Percentiles rank a stretch among this genome's conserved stretches.
Evolutionary conservation across 495 filamentous ascomycete species (phyloP).

Genomic region (Aspergillus egyptiacus): DNA sequence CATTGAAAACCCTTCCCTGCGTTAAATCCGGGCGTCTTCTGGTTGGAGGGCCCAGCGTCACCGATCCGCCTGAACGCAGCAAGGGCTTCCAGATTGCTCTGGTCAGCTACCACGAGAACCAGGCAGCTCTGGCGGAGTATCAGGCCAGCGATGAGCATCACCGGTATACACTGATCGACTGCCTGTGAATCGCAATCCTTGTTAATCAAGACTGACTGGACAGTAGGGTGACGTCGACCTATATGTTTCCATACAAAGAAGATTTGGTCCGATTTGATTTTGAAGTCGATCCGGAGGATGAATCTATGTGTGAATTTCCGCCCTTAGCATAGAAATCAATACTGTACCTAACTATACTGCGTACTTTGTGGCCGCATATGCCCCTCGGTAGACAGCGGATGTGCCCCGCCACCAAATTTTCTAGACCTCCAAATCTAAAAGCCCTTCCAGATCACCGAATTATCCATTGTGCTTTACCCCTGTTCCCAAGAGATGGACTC

Average conservation of each 20-base stretch:
- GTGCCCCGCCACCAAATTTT: neutral
- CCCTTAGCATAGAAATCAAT: neutral
- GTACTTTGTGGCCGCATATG: no score
- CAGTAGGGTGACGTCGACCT: conserved; percentile 34
- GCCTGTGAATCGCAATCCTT: no score
- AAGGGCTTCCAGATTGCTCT: conserved; percentile 44
- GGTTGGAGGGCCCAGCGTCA: conserved; percentile 42
- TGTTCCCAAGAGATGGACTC: conserved; percentile 21
- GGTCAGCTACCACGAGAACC: conserved; percentile 41
- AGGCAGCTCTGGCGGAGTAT: conserved; percentile 36
- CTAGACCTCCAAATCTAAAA: neutral
- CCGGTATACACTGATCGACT: conserved; percentile 22
- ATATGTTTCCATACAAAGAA: conserved; percentile 43
- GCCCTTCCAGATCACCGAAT: neutral
- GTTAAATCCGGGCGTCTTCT: conserved; percentile 38
- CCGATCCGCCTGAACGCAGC: conserved; percentile 39
- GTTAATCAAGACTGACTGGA: no score
- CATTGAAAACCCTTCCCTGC: conserved; percentile 34
- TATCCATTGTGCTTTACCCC: neutral
- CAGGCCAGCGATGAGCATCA: conserved; percentile 45
- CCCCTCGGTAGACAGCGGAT: no score
- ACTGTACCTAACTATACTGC: no score
- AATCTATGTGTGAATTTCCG: conserved; percentile 30
- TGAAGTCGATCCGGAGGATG: conserved; percentile 38
- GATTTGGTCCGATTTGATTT: conserved; percentile 48